Conservation (phyloP, 2,329 filamentous ascomycete species). For the Colletotrichum tamarilloi region DNA sequence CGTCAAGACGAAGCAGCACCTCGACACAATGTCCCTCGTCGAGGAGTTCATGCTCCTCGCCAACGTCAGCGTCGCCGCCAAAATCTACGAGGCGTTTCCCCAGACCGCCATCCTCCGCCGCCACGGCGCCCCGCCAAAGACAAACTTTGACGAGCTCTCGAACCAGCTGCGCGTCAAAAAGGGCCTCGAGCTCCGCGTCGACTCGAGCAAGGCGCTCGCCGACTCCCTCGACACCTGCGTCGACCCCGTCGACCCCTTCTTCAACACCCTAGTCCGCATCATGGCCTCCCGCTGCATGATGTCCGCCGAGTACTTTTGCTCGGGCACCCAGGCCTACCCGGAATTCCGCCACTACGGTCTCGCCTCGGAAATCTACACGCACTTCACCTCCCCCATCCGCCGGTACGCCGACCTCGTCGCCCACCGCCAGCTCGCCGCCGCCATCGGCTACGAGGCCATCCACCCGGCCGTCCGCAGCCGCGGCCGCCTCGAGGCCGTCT, state of each 20-base stretch:
- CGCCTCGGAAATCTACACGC: slow-evolving; percentile 96
- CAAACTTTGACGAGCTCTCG: slow-evolving; percentile 94
- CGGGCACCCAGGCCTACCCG: slow-evolving; percentile 89
- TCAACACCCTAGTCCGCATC: slow-evolving; percentile 98
- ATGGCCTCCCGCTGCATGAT: slow-evolving; percentile 99
- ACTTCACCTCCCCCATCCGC: slow-evolving; percentile 97
- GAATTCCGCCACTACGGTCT: slow-evolving; percentile 98
- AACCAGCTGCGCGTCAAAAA: slow-evolving; percentile 92
- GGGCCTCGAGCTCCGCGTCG: slow-evolving; percentile 81
- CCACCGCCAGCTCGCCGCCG: slow-evolving; percentile 93
- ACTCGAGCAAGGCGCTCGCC: slow-evolving; percentile 92
- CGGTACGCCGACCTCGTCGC: slow-evolving; percentile 97
- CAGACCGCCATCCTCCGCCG: slow-evolving; percentile 95
- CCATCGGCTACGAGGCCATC: slow-evolving; percentile 92
- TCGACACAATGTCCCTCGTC: slow-evolving; percentile 97
- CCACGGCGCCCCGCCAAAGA: slow-evolving; percentile 91
- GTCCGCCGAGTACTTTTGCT: slow-evolving; percentile 97
- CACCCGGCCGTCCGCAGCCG: slow-evolving; percentile 84
- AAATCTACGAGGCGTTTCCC: slow-evolving; percentile 91
- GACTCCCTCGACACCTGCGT: slow-evolving; percentile 89
- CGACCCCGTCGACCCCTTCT: slow-evolving; percentile 87
- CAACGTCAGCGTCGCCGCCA: slow-evolving; percentile 92
- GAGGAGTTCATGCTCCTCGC: slow-evolving; percentile 99
- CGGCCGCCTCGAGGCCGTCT: slow-evolving; percentile 89
- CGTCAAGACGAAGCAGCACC: slow-evolving; percentile 92